Conservation (phyloP, 345 rosid genomes). For the Salix udensis region DNA sequence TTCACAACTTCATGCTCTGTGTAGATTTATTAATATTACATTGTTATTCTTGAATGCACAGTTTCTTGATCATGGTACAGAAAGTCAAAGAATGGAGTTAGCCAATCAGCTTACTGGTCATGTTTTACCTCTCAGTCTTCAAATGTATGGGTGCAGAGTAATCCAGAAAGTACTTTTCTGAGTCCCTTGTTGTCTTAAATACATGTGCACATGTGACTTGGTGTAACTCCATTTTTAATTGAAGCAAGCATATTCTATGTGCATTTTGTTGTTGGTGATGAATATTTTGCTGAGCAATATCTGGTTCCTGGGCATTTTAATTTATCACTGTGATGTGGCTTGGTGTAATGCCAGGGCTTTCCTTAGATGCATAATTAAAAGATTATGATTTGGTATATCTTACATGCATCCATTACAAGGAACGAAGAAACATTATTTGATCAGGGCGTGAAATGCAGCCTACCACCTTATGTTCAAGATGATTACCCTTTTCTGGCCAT, state of each 20-base stretch:
- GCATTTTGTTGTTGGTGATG: not conserved
- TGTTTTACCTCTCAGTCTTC: constrained; percentile 82
- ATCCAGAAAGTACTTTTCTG: constrained; percentile 75
- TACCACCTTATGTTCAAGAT: not conserved
- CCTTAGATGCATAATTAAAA: not conserved
- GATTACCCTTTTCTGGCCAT: constrained; percentile 4
- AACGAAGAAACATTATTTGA: not conserved
- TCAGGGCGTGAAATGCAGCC: not conserved
- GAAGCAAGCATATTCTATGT: not conserved
- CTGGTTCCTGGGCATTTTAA: not conserved
- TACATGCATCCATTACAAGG: not conserved
- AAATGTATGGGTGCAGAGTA: constrained; percentile 99
- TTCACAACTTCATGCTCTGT: not conserved
- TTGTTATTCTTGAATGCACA: constrained; percentile 38
- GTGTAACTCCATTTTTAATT: not conserved
- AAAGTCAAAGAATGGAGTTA: constrained; percentile 69
- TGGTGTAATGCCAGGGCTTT: not conserved
- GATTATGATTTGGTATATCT: not conserved
- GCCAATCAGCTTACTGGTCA: constrained; percentile 77
- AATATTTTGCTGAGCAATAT: not conserved
- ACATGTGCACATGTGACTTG: not conserved
- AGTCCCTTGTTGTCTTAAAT: not conserved
- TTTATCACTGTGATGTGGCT: not conserved
- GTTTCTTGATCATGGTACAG: constrained; percentile 91
- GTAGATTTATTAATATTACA: constrained; percentile 3